Evolutionary conservation across 805 yeast species (phyloP).

Genomic region (Wickerhamomyces chaumierensis): DNA sequence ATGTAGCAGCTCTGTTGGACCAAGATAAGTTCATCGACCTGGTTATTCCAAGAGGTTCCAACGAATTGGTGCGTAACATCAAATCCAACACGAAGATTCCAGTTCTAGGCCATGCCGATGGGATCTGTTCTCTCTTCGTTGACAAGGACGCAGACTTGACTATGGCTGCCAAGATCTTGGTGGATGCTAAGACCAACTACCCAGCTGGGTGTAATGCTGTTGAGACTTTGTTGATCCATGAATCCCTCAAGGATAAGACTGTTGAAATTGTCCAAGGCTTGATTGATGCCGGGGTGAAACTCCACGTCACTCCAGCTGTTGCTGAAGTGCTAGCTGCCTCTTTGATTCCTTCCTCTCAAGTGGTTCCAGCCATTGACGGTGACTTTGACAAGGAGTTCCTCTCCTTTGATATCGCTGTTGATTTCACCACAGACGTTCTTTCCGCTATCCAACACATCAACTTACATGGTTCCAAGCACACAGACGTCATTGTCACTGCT

Average conservation of each 20-base stretch:
- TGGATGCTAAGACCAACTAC: conserved; percentile 89
- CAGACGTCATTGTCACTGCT: conserved; percentile 85
- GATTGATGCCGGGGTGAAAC: conserved; percentile 54
- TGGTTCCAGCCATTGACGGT: conserved; percentile 41
- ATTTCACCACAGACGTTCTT: conserved; percentile 41
- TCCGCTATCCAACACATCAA: conserved; percentile 85
- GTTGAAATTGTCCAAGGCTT: conserved; percentile 32
- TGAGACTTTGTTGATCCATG: conserved; percentile 69
- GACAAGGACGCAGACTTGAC: conserved; percentile 67
- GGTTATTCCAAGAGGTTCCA: conserved; percentile 97
- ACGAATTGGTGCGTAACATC: conserved; percentile 77
- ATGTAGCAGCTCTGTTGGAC: conserved; percentile 69
- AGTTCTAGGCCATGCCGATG: conserved; percentile 97
- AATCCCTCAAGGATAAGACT: conserved; percentile 24
- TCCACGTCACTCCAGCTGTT: conserved; percentile 54
- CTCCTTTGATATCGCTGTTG: conserved; percentile 73
- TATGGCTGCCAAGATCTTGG: conserved; percentile 64
- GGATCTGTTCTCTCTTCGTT: conserved; percentile 82
- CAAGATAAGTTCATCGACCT: conserved; percentile 89
- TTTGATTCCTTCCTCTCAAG: conserved; percentile 12
- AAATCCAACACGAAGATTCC: conserved; percentile 89
- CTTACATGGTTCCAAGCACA: conserved; percentile 88
- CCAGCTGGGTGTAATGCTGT: conserved; percentile 99
- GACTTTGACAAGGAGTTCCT: conserved; percentile 82
- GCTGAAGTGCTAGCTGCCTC: conserved; percentile 17